Evolutionary conservation across 768 basidiomycete genomes (phyloP).

Genomic region (Coprinopsis sp.): DNA sequence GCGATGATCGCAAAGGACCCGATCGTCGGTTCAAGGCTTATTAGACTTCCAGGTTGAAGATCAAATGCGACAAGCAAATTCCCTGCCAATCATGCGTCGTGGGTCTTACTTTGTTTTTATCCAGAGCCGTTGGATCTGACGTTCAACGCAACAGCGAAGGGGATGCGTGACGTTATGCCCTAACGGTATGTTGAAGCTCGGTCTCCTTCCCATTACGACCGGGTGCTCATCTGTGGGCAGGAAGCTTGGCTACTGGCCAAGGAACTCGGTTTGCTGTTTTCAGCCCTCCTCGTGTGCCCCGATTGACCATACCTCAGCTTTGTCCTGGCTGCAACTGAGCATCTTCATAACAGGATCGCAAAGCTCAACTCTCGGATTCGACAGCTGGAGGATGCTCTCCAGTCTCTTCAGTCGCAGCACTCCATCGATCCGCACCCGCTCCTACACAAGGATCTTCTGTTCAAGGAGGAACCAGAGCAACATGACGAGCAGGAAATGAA

Average conservation of each 20-base stretch:
- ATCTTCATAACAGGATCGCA: slow-evolving; percentile 54
- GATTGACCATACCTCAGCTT: slow-evolving; percentile 29
- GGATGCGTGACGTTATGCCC: slow-evolving; percentile 70
- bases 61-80: slow-evolving; percentile 79
- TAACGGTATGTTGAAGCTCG: slow-evolving; percentile 43
- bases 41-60: slow-evolving; percentile 50
- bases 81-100: slow-evolving; percentile 77
- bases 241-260: slow-evolving; percentile 75
- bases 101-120: slow-evolving; percentile 14
- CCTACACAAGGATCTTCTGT: slow-evolving; percentile 49
- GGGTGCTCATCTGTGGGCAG: slow-evolving; percentile 26
- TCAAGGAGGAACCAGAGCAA: slow-evolving; percentile 25
- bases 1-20: slow-evolving; percentile 47
- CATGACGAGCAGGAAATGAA: slow-evolving; percentile 23
- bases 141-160: slow-evolving; percentile 38
- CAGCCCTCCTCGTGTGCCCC: not conserved
- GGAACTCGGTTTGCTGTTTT: slow-evolving; percentile 50
- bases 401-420: slow-evolving; percentile 43
- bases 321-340: slow-evolving; percentile 62
- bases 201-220: not conserved
- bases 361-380: slow-evolving; percentile 51
- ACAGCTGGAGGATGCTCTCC: slow-evolving; percentile 58
- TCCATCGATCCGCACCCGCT: slow-evolving; percentile 57
- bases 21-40: slow-evolving; percentile 14
- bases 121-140: not conserved